Conservation (phyloP, 1,139 yeast species). For the Suhomyces maxii region DNA sequence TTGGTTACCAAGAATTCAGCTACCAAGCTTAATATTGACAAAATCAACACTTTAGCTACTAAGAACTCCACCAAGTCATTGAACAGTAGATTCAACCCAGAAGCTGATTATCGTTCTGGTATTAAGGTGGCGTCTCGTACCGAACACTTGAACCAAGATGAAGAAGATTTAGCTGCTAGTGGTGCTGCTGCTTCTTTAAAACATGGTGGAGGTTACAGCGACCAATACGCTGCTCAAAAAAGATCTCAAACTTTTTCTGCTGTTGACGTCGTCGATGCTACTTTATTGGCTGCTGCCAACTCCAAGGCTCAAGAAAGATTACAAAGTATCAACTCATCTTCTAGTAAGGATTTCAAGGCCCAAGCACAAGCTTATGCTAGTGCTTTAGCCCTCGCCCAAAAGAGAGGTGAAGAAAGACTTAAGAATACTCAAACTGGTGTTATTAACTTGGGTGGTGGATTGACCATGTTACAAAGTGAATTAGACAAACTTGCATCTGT, state of each 20-base stretch:
- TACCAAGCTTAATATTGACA: constrained; percentile 36
- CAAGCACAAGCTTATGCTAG: constrained; percentile 47
- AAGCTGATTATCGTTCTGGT: constrained; percentile 46
- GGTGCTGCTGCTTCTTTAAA: constrained; percentile 41
- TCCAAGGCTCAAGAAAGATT: constrained; percentile 57
- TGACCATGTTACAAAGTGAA: constrained; percentile 72
- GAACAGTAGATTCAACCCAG: constrained; percentile 47
- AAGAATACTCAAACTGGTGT: constrained; percentile 50
- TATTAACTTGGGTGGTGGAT: constrained; percentile 86
- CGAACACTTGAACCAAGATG: constrained; percentile 29
- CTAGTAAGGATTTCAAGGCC: constrained; percentile 38
- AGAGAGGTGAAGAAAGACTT: constrained; percentile 57
- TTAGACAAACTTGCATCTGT: constrained; percentile 80
- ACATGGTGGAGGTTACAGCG: constrained; percentile 29
- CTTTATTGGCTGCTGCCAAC: constrained; percentile 62
- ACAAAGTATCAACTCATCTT: constrained; percentile 32
- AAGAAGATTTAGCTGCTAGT: constrained; percentile 38
- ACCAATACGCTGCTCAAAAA: constrained; percentile 27
- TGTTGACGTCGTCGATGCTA: constrained; percentile 49
- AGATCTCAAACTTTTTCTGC: constrained; percentile 40
- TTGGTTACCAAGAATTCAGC: constrained; percentile 36
- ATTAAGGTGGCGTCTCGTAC: constrained; percentile 21
- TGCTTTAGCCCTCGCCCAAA: constrained; percentile 67
- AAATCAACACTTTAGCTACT: constrained; percentile 46
- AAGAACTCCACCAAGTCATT: constrained; percentile 42